These are phyloP conservation scores for Colletotrichum simmondsii DNA, from an alignment of 2,329 filamentous ascomycete genomes.

Conservation along the genomic window DNA sequence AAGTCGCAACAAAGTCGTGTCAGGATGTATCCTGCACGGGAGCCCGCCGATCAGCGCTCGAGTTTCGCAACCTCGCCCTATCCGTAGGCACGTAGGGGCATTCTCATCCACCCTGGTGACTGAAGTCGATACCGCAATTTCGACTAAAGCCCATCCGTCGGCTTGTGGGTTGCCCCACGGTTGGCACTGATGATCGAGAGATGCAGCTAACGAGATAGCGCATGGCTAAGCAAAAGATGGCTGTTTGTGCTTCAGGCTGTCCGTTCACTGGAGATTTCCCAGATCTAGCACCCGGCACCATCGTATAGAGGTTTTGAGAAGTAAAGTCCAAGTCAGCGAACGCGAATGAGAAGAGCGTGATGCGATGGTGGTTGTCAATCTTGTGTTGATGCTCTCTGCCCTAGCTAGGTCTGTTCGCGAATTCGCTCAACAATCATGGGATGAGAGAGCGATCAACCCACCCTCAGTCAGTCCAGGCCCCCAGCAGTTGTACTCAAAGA, in stretches of 20 bases:
- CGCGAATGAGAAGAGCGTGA: not conserved
- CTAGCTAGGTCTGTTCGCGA: not conserved
- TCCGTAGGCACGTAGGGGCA: not conserved
- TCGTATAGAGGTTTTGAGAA: not conserved
- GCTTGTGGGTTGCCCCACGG: conserved; percentile 29
- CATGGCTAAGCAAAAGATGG: conserved; percentile 7
- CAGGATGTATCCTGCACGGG: not conserved
- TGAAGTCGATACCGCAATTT: conserved; percentile 10
- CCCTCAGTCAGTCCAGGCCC: not conserved
- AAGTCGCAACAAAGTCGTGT: not conserved
- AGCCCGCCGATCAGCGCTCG: conserved; percentile 19
- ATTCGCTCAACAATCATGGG: too few species aligned
- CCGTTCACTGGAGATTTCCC: not conserved
- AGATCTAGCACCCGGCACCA: conserved; percentile 8
- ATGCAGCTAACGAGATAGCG: conserved; percentile 27
- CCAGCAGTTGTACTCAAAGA: not conserved
- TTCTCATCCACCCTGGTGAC: not conserved
- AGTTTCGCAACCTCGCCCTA: conserved; percentile 18
- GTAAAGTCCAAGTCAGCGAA: not conserved
- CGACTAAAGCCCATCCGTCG: conserved; percentile 10
- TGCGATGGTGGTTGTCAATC: conserved; percentile 1
- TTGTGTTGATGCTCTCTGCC: not conserved
- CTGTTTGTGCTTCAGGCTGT: conserved; percentile 27
- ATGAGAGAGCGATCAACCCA: not conserved
- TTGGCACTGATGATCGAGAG: conserved; percentile 24